Conservation (phyloP, 1,284 basidiomycete genomes). For the Pseudozyma flocculosa region DNA sequence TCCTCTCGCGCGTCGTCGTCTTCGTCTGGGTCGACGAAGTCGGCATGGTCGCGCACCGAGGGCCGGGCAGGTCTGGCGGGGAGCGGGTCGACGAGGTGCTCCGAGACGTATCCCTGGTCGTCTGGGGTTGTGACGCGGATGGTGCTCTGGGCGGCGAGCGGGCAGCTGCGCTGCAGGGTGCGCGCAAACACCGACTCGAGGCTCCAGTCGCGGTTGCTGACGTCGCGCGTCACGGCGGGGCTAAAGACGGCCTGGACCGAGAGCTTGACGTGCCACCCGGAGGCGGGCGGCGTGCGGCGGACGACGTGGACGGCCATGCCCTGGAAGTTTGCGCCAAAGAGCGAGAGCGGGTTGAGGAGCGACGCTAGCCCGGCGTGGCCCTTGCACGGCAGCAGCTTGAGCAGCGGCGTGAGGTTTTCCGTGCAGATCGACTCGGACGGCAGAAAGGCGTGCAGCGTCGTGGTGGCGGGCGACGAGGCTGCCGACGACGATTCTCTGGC, state of each 20-base stretch:
- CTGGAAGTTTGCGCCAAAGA: constrained; percentile 87
- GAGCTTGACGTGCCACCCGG: constrained; percentile 69
- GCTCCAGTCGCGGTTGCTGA: constrained; percentile 31
- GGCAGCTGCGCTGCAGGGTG: constrained; percentile 23
- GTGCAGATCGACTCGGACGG: constrained; percentile 67
- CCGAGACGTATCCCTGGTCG: not conserved
- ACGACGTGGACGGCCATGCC: constrained; percentile 71
- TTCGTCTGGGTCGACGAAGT: constrained; percentile 8
- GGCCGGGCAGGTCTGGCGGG: constrained; percentile 1
- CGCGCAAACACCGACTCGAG: constrained; percentile 33
- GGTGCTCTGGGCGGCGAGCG: constrained; percentile 25
- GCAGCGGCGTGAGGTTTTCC: constrained; percentile 92
- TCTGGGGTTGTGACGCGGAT: constrained; percentile 30
- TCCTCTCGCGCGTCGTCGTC: no score
- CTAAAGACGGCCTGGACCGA: constrained; percentile 81
- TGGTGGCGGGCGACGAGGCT: not conserved
- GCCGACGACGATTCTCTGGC: no score
- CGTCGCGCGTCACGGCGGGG: constrained; percentile 60
- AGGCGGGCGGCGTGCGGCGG: constrained; percentile 6
- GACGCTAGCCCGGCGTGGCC: constrained; percentile 77
- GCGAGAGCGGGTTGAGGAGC: constrained; percentile 78
- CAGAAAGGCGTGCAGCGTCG: constrained; percentile 30
- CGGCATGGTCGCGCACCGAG: not conserved
- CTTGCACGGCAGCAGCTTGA: constrained; percentile 92
- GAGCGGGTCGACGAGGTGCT: constrained; percentile 12